A percentile compares a stretch with the other conserved stretches of the same genome.
These are phyloP conservation scores for Pseudonitzschia pungens DNA, from an alignment of 108 stramenopile species.

Conservation along the genomic window DNA sequence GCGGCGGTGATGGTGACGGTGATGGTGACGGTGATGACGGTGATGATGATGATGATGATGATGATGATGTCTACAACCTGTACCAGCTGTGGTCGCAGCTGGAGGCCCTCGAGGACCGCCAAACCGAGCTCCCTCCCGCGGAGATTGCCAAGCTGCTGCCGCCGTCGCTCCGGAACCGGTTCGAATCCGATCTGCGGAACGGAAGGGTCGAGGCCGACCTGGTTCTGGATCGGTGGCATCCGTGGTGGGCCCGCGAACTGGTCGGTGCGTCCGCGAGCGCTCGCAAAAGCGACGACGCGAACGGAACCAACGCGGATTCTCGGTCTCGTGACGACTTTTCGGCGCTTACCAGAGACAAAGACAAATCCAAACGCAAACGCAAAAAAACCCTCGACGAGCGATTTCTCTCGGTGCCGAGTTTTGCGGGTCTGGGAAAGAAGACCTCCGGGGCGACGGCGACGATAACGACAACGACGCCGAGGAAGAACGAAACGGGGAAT, in stretches of 20 bases:
- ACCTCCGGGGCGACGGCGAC: background rate
- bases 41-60: too few relatives aligned
- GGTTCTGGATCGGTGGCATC: constrained; percentile 44
- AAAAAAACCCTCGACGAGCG: constrained; percentile 7
- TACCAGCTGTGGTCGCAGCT: constrained; percentile 22
- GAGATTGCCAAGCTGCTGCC: constrained; percentile 24
- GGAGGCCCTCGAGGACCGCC: constrained; percentile 15
- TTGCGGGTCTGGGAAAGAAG: constrained; percentile 7
- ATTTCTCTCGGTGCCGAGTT: constrained; percentile 6
- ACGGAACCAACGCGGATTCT: background rate
- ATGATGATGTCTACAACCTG: constrained; percentile 19
- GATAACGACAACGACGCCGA: too few relatives aligned
- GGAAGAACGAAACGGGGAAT: too few relatives aligned
- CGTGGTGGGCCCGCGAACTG: constrained; percentile 52
- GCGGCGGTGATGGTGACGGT: background rate
- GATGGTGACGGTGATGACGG: too few relatives aligned
- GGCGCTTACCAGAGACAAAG: constrained; percentile 1
- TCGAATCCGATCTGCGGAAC: constrained; percentile 36
- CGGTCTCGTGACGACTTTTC: too few relatives aligned
- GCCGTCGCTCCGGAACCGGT: constrained; percentile 12
- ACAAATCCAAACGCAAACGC: constrained; percentile 26
- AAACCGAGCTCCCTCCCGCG: background rate
- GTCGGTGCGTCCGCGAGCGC: background rate
- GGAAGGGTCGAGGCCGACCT: constrained; percentile 27
- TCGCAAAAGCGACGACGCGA: background rate